Evolutionary conservation across 2,329 filamentous ascomycete species (phyloP).

Genomic region (Myriosclerotinia curreyana): DNA sequence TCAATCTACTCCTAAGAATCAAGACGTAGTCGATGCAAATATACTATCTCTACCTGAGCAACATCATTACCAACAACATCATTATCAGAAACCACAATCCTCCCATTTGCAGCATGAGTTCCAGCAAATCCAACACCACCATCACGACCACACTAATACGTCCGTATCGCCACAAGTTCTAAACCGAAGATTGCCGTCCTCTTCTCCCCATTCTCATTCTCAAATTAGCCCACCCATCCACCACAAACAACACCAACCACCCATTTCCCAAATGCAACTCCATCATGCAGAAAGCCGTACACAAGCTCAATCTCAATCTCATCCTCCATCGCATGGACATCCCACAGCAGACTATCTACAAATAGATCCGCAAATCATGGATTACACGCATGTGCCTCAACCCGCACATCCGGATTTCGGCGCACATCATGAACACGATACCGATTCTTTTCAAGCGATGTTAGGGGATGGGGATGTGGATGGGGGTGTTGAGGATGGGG

Average conservation of each 20-base stretch:
- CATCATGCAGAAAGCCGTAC: conserved; percentile 18
- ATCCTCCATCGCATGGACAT: not conserved
- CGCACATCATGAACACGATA: conserved; percentile 23
- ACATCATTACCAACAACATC: conserved; percentile 13
- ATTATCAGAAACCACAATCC: not conserved
- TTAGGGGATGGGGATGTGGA: conserved; percentile 20
- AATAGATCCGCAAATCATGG: conserved; percentile 59
- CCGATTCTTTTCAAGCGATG: conserved; percentile 34
- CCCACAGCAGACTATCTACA: conserved; percentile 45
- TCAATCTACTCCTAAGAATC: conserved; percentile 13
- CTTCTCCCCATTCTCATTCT: conserved; percentile 20
- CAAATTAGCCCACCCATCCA: not conserved
- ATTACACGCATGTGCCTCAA: conserved; percentile 38
- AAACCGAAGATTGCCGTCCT: conserved; percentile 32
- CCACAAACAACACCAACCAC: conserved; percentile 19
- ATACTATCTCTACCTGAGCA: conserved; percentile 30
- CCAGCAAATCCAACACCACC: conserved; percentile 15
- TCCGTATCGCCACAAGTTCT: conserved; percentile 39
- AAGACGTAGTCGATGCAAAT: conserved; percentile 30
- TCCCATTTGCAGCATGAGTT: conserved; percentile 16
- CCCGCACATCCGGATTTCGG: conserved; percentile 21
- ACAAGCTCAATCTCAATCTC: conserved; percentile 6
- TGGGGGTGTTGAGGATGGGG: conserved; percentile 16
- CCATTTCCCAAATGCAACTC: conserved; percentile 21
- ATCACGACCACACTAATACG: conserved; percentile 24